phyloP scores from a whole-genome alignment of 768 basidiomycete species.

The Agrocybe chaxingu region DNA sequence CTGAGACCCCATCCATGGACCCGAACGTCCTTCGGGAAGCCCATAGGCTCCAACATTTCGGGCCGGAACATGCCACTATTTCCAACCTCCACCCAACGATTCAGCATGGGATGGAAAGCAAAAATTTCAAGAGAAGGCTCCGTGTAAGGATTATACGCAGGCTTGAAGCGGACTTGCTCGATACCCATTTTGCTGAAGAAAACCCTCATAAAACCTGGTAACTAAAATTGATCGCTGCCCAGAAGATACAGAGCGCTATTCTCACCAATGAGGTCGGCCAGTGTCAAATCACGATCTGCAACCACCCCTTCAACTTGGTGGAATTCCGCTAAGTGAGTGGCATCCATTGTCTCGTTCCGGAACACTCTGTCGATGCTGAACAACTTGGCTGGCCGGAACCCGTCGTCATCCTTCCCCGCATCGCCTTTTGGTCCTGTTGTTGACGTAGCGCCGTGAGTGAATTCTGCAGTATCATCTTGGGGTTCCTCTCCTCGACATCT shows the following conservation, averaged over 20 bases:
- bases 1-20: slow-evolving; percentile 97
- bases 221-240: neutral
- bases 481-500: slow-evolving; percentile 62
- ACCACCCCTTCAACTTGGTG: slow-evolving; percentile 99
- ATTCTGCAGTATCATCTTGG: slow-evolving; percentile 39
- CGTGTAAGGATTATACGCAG: slow-evolving; percentile 97
- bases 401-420: slow-evolving; percentile 43
- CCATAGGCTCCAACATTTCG: slow-evolving; percentile 99
- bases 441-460: slow-evolving; percentile 32
- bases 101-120: slow-evolving; percentile 91
- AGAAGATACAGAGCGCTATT: neutral
- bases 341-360: slow-evolving; percentile 98
- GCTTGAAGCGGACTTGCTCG: slow-evolving; percentile 92
- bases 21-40: slow-evolving; percentile 92
- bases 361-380: slow-evolving; percentile 99
- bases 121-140: slow-evolving; percentile 99
- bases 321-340: slow-evolving; percentile 98
- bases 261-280: slow-evolving; percentile 93
- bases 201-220: slow-evolving; percentile 91
- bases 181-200: slow-evolving; percentile 99
- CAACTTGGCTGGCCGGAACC: slow-evolving; percentile 88
- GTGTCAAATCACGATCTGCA: slow-evolving; percentile 86
- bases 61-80: slow-evolving; percentile 99
- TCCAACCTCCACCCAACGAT: slow-evolving; percentile 97
- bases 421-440: slow-evolving; percentile 19